Percentiles rank a stretch among this genome's conserved stretches.
Conservation (phyloP, 441 rosid genomes). For the Gossypium armourianum region DNA sequence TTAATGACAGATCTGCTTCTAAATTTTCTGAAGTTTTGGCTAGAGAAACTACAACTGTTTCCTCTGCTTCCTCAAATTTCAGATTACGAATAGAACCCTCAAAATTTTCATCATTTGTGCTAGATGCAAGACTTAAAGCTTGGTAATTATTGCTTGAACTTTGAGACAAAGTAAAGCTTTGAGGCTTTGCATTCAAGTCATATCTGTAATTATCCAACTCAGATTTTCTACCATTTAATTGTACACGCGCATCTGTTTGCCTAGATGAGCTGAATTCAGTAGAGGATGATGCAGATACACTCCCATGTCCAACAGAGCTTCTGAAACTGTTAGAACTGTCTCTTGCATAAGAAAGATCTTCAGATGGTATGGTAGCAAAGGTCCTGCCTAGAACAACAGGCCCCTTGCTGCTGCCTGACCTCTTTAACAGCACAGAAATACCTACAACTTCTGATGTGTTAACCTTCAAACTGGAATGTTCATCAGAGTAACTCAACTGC, state of each 20-base stretch:
- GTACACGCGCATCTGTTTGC: constrained; percentile 48
- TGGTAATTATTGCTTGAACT: constrained; percentile 39
- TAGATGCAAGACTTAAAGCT: constrained; percentile 36
- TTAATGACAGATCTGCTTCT: constrained; percentile 24
- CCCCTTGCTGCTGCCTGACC: constrained; percentile 74
- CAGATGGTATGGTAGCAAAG: constrained; percentile 44
- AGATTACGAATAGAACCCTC: constrained; percentile 30
- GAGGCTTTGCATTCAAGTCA: constrained; percentile 47
- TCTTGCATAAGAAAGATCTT: constrained; percentile 61
- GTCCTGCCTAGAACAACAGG: constrained; percentile 57
- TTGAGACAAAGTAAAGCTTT: constrained; percentile 50
- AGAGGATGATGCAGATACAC: constrained; percentile 76
- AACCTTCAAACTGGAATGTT: constrained; percentile 28
- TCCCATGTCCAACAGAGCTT: constrained; percentile 71
- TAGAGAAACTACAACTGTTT: constrained; percentile 28
- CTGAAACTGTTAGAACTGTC: constrained; percentile 56
- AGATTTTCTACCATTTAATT: constrained; percentile 53
- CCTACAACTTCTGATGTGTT: constrained; percentile 47
- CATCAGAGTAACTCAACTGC: constrained; percentile 24
- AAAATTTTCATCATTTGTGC: constrained; percentile 28
- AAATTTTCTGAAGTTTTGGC: constrained; percentile 29
- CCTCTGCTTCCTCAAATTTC: constrained; percentile 27
- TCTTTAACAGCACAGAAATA: constrained; percentile 56
- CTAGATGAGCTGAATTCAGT: constrained; percentile 59
- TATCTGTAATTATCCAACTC: constrained; percentile 56